Evolutionary conservation across 164 flowering plant genomes (phyloP), one percentile per base, ranked within the genome.

Genomic region (Piper longum): DNA sequence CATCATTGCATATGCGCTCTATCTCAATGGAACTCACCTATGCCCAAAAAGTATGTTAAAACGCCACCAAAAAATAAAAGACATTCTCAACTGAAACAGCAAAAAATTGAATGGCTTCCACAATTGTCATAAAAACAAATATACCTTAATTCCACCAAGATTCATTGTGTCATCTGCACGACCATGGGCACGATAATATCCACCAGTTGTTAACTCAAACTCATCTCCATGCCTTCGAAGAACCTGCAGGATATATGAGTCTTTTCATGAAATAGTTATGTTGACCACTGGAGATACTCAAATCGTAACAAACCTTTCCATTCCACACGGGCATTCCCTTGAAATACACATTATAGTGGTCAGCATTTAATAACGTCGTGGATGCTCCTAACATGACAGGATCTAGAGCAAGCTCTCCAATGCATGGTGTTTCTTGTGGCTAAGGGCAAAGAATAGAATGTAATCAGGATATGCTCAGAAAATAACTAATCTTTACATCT

Each of bases 121-220:
- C 36, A 26, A 26, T 26, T 26, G 36, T 26, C 36, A 26, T 26
- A 26, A 48, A 16, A 26, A 18, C 45, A 39, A 41, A 9, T 72
- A 58, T 57, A 88, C 99, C 97, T 93, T 93, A 54, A 93, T 87
- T 36, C 99, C 99, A 18, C 99, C 99, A 69, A 93, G 85, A 79
- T 93, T 93, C 99, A 93, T 93, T n/a, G 99, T 90, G 75, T 93
- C 99, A 77, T 93, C 99, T 54, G 99, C 84, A 67, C 97, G 92
- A 56, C 99, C 99, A 82, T 93, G 97, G 19, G 97, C 97, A 60
- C 72, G 87, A 71, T 93, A 93, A 69, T 81, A 93, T 51, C 99
- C 96, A 59, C 73, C 73, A 63, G 82, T 59, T 42, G 99, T 85
- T 52, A 83, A 85, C 76, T 93, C 96, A 73, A 93, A 84, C 43